phyloP scores from a whole-genome alignment of 202 grass and related monocot species.

The Schoenoplectus tabernaemontani region DNA sequence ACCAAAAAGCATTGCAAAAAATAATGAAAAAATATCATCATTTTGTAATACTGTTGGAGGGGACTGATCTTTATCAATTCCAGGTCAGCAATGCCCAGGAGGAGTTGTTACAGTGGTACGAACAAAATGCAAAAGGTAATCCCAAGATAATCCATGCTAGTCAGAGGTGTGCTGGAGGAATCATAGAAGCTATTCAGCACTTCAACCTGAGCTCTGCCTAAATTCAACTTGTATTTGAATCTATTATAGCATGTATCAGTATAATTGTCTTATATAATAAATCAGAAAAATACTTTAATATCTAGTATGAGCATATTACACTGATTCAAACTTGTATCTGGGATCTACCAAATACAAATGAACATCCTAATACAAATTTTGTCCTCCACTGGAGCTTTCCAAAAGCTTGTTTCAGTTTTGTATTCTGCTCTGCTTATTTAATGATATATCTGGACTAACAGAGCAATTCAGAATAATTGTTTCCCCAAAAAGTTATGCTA shows the following conservation, averaged over 20 bases:
- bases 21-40: background rate
- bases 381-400: background rate
- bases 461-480: no score
- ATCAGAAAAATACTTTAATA: background rate
- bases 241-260: background rate
- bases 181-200: conserved; percentile 38
- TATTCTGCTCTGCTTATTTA: background rate
- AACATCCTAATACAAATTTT: background rate
- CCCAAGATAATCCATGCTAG: conserved; percentile 41
- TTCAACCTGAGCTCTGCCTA: conserved; percentile 31
- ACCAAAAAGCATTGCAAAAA: no score
- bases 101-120: conserved; percentile 42
- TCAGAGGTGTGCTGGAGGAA: conserved; percentile 39
- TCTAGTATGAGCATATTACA: background rate
- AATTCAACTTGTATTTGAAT: conserved; percentile 2
- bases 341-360: background rate
- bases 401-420: background rate
- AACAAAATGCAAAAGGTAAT: conserved; percentile 36
- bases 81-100: conserved; percentile 50
- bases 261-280: conserved; percentile 4
- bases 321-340: background rate
- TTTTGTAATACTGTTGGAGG: background rate
- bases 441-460: background rate
- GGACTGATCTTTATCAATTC: background rate
- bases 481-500: no score